Conservation (phyloP, 768 basidiomycete genomes). For the Suillus americanus region DNA sequence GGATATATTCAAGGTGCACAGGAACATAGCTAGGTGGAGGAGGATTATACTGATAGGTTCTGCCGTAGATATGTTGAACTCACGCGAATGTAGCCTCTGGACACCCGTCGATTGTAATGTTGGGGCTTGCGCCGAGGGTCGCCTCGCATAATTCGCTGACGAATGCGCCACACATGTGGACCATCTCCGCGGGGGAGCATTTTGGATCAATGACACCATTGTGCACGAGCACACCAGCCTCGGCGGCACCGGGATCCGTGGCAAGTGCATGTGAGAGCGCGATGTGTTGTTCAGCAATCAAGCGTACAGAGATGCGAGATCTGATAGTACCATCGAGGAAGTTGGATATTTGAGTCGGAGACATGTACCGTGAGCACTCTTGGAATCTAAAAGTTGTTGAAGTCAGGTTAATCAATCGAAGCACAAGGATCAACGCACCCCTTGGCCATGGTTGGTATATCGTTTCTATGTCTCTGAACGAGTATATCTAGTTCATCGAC, state of each 20-base stretch:
- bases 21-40: conserved; percentile 68
- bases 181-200: conserved; percentile 72
- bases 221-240: conserved; percentile 35
- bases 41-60: background rate
- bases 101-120: conserved; percentile 69
- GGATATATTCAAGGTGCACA: conserved; percentile 87
- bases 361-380: conserved; percentile 83
- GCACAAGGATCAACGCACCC: conserved; percentile 47
- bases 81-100: conserved; percentile 75
- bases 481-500: conserved; percentile 65
- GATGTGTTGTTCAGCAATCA: conserved; percentile 92
- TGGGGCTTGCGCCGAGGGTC: conserved; percentile 71
- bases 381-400: conserved; percentile 59
- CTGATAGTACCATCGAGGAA: conserved; percentile 86
- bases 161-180: conserved; percentile 79
- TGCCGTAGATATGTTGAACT: conserved; percentile 29
- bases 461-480: conserved; percentile 78
- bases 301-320: conserved; percentile 81
- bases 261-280: conserved; percentile 71
- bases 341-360: conserved; percentile 70
- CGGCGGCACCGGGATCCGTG: conserved; percentile 19
- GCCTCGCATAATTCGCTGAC: conserved; percentile 84
- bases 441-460: conserved; percentile 89
- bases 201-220: conserved; percentile 74
- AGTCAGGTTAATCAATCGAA: conserved; percentile 3